These are phyloP conservation scores for Botrytis pseudocinerea DNA, from an alignment of 2,329 filamentous ascomycete genomes.

Conservation along the genomic window DNA sequence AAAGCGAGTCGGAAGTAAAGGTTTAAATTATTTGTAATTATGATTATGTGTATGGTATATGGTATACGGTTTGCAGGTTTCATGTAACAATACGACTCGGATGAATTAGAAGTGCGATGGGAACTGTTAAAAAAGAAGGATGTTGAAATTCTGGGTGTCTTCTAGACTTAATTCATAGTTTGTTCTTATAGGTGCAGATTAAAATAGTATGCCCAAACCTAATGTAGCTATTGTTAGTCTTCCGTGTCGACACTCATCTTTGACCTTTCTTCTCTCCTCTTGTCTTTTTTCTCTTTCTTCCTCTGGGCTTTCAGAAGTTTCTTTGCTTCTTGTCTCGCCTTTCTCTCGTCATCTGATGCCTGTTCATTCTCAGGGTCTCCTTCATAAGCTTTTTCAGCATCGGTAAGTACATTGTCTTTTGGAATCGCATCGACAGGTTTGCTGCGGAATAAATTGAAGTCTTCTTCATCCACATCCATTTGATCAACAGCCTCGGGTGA, in stretches of 20 bases:
- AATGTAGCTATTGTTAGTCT: not conserved
- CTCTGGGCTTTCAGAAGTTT: constrained; percentile 12
- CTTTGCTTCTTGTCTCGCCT: constrained; percentile 19
- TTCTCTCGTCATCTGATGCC: constrained; percentile 10
- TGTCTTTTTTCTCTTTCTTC: constrained; percentile 23
- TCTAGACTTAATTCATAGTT: not conserved
- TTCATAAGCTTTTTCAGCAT: constrained; percentile 21
- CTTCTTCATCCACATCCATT: constrained; percentile 19
- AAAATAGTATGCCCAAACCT: constrained; percentile 1
- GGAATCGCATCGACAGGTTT: constrained; percentile 14
- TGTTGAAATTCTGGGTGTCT: not conserved
- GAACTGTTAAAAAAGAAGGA: not conserved
- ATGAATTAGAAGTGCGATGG: not conserved
- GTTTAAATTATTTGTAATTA: not conserved
- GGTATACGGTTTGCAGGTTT: not conserved
- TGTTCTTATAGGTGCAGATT: not conserved
- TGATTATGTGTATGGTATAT: constrained; percentile 5
- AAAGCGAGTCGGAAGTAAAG: constrained; percentile 20
- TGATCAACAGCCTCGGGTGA: constrained; percentile 9
- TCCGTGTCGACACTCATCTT: constrained; percentile 19
- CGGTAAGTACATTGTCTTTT: not conserved
- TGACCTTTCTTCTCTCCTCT: constrained; percentile 18
- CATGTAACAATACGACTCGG: constrained; percentile 1
- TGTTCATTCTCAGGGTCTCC: constrained; percentile 17
- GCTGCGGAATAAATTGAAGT: constrained; percentile 22